Evolutionary conservation across 2,329 filamentous ascomycete species (phyloP), one percentile per base, ranked within the genome.

Genomic region (Ophiocordyceps australis): DNA sequence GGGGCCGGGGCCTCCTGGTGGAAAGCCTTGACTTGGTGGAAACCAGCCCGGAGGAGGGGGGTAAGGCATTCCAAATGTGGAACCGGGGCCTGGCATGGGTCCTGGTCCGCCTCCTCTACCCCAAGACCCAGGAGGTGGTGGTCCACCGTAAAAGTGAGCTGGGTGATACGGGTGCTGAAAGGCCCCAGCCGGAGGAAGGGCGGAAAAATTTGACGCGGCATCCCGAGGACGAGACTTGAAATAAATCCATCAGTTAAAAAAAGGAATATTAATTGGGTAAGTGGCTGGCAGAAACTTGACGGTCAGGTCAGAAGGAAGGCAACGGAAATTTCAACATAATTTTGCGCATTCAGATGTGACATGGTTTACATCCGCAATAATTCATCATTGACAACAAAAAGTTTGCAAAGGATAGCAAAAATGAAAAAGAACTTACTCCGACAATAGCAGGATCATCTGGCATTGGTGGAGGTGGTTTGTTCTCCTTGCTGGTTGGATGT

Each of bases 311-410:
- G 83, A 93, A 94, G 85, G 85, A 94, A 94, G 85, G 83, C 85
- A 94, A 93, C 85, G 83, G 85, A 93, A 75, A 78, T 75, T 71
- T 93, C 85, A 74, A 92, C 85, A 93, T 61, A 67, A 66, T 27
- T 71, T 74, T 92, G 83, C 83, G 82, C 82, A 78, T 76, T 78
- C 78, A 76, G 75, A 72, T 65, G 69, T 68, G 62, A 64, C 47
- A 69, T 63, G 57, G 55, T 91, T 92, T 81, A 89, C 81, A 93
- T 93, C 85, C 85, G 83, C 67, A 76, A 80, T 92, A 58, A 58
- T 89, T 91, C 80, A 82, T 93, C 85, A 93, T 71, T 42, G 41
- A 52, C 56, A 59, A 47, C 36, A 29, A 30, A 24, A n/a, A n/a
- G n/a, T n/a, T 24, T 21, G 29, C 27, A 24, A 30, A 29, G 20